Evolutionary conservation across 768 basidiomycete species (phyloP).

Genomic region (Clathrus columnatus): DNA sequence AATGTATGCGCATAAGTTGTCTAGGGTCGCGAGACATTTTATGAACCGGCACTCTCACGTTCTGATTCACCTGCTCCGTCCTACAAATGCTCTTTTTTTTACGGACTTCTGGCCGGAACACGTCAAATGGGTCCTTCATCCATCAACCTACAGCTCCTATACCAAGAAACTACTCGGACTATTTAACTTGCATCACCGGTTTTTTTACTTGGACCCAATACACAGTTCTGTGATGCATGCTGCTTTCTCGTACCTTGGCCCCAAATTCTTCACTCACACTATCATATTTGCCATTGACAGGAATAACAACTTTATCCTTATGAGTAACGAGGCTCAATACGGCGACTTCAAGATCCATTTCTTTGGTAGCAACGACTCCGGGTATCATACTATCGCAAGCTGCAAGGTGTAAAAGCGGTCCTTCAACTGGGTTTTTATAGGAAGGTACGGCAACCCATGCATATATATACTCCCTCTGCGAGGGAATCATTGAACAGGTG

Average conservation of each 20-base stretch:
- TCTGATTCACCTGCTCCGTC: slow-evolving; percentile 69
- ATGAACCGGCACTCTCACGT: slow-evolving; percentile 52
- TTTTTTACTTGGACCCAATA: no score
- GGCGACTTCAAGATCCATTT: slow-evolving; percentile 66
- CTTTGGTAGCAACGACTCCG: slow-evolving; percentile 72
- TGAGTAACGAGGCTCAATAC: slow-evolving; percentile 85
- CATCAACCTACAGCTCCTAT: slow-evolving; percentile 61
- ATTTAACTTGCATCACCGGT: no score
- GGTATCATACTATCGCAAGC: slow-evolving; percentile 87
- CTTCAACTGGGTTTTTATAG: slow-evolving; percentile 85
- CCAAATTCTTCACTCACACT: slow-evolving; percentile 68
- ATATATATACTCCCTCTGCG: slow-evolving; percentile 75
- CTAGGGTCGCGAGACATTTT: slow-evolving; percentile 82
- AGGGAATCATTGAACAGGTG: slow-evolving; percentile 44
- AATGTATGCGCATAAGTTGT: slow-evolving; percentile 69
- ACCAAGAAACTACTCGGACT: slow-evolving; percentile 61
- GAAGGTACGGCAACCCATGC: slow-evolving; percentile 89
- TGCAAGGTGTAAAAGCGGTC: slow-evolving; percentile 58
- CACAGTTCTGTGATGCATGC: no score
- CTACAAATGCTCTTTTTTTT: slow-evolving; percentile 53
- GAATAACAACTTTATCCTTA: slow-evolving; percentile 71
- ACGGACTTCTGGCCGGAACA: slow-evolving; percentile 71
- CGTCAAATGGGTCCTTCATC: slow-evolving; percentile 33
- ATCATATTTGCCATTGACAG: slow-evolving; percentile 49
- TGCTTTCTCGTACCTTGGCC: no score